phyloP scores from a whole-genome alignment of 345 rosid genomes.

The Melastoma malabathricum region DNA sequence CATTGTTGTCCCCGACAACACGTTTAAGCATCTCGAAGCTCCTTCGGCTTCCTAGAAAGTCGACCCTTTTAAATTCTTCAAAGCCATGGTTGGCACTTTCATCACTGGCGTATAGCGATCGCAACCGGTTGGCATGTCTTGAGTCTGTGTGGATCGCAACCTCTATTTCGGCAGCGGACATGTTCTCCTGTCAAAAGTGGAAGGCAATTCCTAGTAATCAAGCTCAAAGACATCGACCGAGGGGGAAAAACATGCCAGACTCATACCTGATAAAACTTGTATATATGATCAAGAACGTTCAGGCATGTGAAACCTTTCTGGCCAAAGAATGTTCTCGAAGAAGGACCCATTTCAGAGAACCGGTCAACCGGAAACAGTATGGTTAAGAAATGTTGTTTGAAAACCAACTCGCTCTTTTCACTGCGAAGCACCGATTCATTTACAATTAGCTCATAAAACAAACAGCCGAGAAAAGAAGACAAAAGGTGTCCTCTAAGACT shows the following conservation, averaged over 20 bases:
- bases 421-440: constrained; percentile 23
- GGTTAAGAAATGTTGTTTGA: constrained; percentile 64
- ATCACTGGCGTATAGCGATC: constrained; percentile 44
- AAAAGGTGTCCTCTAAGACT: too few relatives aligned
- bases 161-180: constrained; percentile 52
- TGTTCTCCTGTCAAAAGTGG: constrained; percentile 39
- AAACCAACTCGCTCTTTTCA: constrained; percentile 59
- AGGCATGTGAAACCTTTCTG: constrained; percentile 63
- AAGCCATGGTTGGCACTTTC: constrained; percentile 34
- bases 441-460: too few relatives aligned
- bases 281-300: constrained; percentile 56
- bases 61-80: constrained; percentile 46
- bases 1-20: constrained; percentile 60
- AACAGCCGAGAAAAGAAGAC: too few relatives aligned
- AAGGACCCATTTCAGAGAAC: constrained; percentile 88
- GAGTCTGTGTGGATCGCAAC: constrained; percentile 81
- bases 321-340: constrained; percentile 76
- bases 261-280: constrained; percentile 78
- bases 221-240: too few relatives aligned
- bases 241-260: too few relatives aligned
- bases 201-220: background rate
- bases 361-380: constrained; percentile 72
- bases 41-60: constrained; percentile 67
- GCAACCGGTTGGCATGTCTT: constrained; percentile 66
- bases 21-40: constrained; percentile 80